These are phyloP conservation scores for Apostasia shenzhenica DNA, from an alignment of 106 monocot genomes.

Conservation along the genomic window DNA sequence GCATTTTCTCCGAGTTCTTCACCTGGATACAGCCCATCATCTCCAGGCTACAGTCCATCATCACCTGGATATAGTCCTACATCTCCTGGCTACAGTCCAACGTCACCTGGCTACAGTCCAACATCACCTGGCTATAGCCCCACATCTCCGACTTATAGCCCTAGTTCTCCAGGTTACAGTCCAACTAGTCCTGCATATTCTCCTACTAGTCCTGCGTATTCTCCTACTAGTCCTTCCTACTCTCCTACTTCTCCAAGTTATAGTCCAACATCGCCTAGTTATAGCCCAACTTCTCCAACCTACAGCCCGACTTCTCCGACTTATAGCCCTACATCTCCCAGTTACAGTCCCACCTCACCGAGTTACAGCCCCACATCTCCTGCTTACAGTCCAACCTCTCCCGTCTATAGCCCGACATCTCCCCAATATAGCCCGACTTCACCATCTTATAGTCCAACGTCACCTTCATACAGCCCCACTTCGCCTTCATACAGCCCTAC, in stretches of 20 bases:
- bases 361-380: conserved; percentile 92
- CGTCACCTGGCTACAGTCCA: conserved; percentile 87
- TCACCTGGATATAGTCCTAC: conserved; percentile 92
- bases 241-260: conserved; percentile 78
- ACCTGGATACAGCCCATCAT: conserved; percentile 91
- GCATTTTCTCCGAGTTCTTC: conserved; percentile 86
- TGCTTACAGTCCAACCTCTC: conserved; percentile 76
- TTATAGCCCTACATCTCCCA: conserved; percentile 89
- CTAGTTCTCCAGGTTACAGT: conserved; percentile 88
- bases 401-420: conserved; percentile 76
- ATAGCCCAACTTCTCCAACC: conserved; percentile 78
- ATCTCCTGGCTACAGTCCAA: conserved; percentile 88
- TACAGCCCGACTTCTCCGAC: conserved; percentile 85
- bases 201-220: conserved; percentile 86
- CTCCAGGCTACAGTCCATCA: conserved; percentile 88
- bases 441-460: conserved; percentile 85
- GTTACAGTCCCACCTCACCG: conserved; percentile 90
- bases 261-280: conserved; percentile 76
- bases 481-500: conserved; percentile 83
- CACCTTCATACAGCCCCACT: conserved; percentile 74
- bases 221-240: conserved; percentile 78
- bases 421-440: conserved; percentile 89
- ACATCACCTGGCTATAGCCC: conserved; percentile 93
- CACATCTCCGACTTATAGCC: conserved; percentile 86
- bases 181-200: conserved; percentile 98